phyloP scores from a whole-genome alignment of 176 grass and related monocot genomes.

The Musa itinerans region DNA sequence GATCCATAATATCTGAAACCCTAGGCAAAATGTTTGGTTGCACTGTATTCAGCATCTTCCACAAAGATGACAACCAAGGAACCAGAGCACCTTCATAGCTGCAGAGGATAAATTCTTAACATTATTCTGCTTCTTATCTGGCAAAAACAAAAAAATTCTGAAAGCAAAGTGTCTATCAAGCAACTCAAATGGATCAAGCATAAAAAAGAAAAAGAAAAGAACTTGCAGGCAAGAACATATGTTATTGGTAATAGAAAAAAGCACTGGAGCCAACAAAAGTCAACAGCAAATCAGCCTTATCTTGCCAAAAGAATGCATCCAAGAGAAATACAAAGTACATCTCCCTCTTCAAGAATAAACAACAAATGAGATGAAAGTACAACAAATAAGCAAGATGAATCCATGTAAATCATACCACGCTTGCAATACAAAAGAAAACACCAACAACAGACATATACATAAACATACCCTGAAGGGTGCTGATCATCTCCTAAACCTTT shows the following conservation, averaged over 20 bases:
- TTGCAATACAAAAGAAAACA: neutral
- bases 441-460: neutral
- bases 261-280: neutral
- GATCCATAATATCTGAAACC: conserved; percentile 61
- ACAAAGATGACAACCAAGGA: conserved; percentile 71
- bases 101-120: neutral
- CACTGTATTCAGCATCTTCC: conserved; percentile 56
- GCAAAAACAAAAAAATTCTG: neutral
- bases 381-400: no score
- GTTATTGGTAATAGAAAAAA: neutral
- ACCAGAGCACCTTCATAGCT: conserved; percentile 90
- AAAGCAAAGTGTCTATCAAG: neutral
- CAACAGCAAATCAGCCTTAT: neutral
- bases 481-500: conserved; percentile 90
- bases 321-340: neutral
- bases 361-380: no score
- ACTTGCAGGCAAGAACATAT: neutral
- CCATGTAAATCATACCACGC: neutral
- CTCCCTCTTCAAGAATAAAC: no score
- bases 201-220: no score
- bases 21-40: conserved; percentile 49
- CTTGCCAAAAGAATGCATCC: neutral
- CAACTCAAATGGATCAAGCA: neutral
- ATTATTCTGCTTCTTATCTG: neutral
- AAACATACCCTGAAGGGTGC: conserved; percentile 78